Evolutionary conservation across 2,329 filamentous ascomycete species (phyloP).

Genomic region (Aureobasidium sp.): DNA sequence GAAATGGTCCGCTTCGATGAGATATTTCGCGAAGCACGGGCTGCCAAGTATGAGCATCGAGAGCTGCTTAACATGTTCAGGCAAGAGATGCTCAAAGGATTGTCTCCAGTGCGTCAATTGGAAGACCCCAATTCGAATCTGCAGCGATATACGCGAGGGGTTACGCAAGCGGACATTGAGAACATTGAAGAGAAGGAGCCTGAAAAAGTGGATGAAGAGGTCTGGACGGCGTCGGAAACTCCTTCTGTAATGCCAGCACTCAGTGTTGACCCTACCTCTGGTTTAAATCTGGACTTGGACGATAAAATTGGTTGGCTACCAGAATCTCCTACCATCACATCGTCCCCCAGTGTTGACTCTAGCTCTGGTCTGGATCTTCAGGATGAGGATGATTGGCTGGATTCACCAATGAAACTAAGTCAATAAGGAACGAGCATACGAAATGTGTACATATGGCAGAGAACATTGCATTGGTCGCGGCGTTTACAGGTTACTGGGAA

Average conservation of each 20-base stretch:
- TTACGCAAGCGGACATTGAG: not conserved
- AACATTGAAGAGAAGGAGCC: not conserved
- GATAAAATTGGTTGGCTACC: not conserved
- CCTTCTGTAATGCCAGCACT: not conserved
- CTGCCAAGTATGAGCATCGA: not conserved
- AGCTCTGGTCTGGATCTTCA: not conserved
- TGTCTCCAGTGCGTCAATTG: not conserved
- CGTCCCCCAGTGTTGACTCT: not conserved
- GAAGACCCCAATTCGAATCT: not conserved
- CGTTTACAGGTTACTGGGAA: not conserved
- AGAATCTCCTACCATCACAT: not conserved
- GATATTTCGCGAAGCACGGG: conserved; percentile 16
- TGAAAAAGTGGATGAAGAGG: not conserved
- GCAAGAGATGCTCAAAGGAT: not conserved
- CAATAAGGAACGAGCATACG: not conserved
- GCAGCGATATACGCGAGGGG: not conserved
- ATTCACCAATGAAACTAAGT: not conserved
- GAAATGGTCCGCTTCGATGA: conserved; percentile 5
- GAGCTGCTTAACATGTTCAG: conserved; percentile 16
- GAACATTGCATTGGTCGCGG: not conserved
- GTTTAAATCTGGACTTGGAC: not conserved
- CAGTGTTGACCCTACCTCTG: not conserved
- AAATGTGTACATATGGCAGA: not conserved
- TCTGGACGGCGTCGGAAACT: not conserved
- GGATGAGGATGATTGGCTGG: not conserved